phyloP scores from a whole-genome alignment of 2,329 filamentous ascomycete genomes.

The Penicillium sp. region DNA sequence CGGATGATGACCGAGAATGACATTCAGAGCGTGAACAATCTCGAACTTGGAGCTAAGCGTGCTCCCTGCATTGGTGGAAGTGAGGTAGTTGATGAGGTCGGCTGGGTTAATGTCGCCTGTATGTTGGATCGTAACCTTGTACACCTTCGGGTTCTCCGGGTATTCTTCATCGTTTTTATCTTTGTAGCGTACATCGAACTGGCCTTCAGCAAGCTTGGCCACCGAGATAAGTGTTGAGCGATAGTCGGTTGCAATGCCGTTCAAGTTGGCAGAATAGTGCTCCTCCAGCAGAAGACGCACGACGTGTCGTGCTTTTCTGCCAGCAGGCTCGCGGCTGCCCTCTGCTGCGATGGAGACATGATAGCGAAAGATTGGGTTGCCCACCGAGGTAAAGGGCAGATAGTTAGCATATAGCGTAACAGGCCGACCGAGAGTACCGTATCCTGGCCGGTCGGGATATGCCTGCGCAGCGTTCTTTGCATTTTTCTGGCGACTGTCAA shows the following conservation, averaged over 20 bases:
- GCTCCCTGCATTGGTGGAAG: conserved; percentile 28
- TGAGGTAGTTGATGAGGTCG: conserved; percentile 44
- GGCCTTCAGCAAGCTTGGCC: conserved; percentile 19
- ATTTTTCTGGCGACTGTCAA: conserved; percentile 12
- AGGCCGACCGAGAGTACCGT: conserved; percentile 28
- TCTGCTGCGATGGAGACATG: conserved; percentile 29
- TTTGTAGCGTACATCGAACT: conserved; percentile 30
- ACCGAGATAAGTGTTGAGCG: conserved; percentile 33
- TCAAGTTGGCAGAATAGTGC: conserved; percentile 23
- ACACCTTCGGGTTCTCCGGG: conserved; percentile 27
- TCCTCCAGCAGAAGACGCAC: conserved; percentile 44
- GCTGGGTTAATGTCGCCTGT: conserved; percentile 30
- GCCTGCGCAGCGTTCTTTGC: conserved; percentile 7
- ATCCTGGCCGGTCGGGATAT: conserved; percentile 34
- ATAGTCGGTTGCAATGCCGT: conserved; percentile 37
- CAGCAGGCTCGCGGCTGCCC: conserved; percentile 22
- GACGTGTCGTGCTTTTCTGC: conserved; percentile 44
- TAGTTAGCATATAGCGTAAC: conserved; percentile 37
- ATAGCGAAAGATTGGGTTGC: conserved; percentile 38
- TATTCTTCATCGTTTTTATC: conserved; percentile 32
- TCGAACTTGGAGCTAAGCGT: conserved; percentile 44
- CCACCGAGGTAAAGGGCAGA: conserved; percentile 33
- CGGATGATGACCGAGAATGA: conserved; percentile 48
- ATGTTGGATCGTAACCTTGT: conserved; percentile 32
- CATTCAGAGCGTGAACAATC: conserved; percentile 53